Base-by-base conservation (phyloP, 352 stramenopile species). In the Pythium guiyangense region DNA sequence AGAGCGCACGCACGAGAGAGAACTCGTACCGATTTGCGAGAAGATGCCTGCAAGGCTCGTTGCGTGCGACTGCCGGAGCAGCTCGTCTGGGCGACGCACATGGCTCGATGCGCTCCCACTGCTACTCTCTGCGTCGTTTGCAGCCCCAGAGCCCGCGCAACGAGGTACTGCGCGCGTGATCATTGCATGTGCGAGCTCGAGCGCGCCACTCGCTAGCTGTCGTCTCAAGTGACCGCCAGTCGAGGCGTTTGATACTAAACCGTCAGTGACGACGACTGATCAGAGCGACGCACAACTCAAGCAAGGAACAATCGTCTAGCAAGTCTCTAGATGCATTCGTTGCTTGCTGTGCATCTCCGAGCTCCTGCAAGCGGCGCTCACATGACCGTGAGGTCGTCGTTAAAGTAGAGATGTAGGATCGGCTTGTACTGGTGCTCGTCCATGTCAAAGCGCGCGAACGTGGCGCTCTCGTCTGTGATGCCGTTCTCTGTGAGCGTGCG, bases 401-500 rank as follows among this genome's bases (percentile, higher is more conserved):
- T 96, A 57, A 88, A 98, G 77, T 97, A 98, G 37, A 97, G 73
- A 63, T 97, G 88, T 20, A 98, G 53, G 8, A 82, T 88, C 9
- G 90, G 90, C 31, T 94, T 94, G 65, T 81, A 97, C 34, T 73
- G 59, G n/a, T 97, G 88, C 39, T 88, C 80, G 57, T 95, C 79
- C 69, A 97, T 94, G 63, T 88, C 74, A 34, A 96, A 80, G 54
- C 74, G 76, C 58, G 95, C 82, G 42, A 97, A 92, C 15, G 86
- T 59, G 2, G 65, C 26, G 20, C 79, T 77, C 50, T 98, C 89
- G 57, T 98, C 91, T 1, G 55, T 43, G 53, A 97, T 83, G 11
- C 90, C 89, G 59, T 97, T 97, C 54, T 92, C 78, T 6, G 92
- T 80, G 29, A 98, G 73, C 15, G 88, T 97, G 37, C 69, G 70